Evolutionary conservation across 345 rosid species (phyloP).

Genomic region (Gossypium bickii): DNA sequence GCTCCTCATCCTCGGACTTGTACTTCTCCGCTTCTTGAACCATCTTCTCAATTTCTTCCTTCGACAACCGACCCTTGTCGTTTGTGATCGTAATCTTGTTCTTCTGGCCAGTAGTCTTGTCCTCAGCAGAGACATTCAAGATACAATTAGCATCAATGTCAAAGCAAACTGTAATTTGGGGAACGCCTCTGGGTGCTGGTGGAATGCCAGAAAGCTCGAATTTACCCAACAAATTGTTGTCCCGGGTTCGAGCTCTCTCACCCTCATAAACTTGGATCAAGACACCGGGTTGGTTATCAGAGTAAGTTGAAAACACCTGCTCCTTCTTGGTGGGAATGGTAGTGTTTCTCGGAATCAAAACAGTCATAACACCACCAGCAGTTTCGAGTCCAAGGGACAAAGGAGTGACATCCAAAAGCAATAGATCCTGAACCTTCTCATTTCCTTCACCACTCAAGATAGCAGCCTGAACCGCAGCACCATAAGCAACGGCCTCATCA

Average conservation of each 20-base stretch:
- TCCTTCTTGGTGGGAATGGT: slow-evolving; percentile 36
- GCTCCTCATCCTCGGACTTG: not conserved
- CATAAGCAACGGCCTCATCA: slow-evolving; percentile 20
- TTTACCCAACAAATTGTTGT: slow-evolving; percentile 35
- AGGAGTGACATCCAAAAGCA: slow-evolving; percentile 36
- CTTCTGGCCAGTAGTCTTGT: slow-evolving; percentile 3
- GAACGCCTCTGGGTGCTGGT: slow-evolving; percentile 17
- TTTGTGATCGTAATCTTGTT: not conserved
- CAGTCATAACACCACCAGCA: slow-evolving; percentile 72
- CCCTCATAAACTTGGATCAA: slow-evolving; percentile 30
- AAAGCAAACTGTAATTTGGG: slow-evolving; percentile 23
- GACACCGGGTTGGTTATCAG: slow-evolving; percentile 31
- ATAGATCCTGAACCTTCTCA: slow-evolving; percentile 11
- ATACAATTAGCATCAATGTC: slow-evolving; percentile 3
- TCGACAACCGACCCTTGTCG: not conserved
- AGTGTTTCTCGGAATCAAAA: slow-evolving; percentile 58
- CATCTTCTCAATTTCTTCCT: not conserved
- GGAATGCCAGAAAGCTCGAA: slow-evolving; percentile 1
- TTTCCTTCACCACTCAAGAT: slow-evolving; percentile 19
- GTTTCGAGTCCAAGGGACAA: slow-evolving; percentile 67
- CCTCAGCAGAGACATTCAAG: slow-evolving; percentile 10
- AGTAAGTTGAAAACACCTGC: slow-evolving; percentile 31
- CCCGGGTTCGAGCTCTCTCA: slow-evolving; percentile 28
- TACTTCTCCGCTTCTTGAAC: slow-evolving; percentile 2
- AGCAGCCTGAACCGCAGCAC: slow-evolving; percentile 27